Base-by-base conservation (phyloP, 768 basidiomycete species). In the Asterophora parasitica region DNA sequence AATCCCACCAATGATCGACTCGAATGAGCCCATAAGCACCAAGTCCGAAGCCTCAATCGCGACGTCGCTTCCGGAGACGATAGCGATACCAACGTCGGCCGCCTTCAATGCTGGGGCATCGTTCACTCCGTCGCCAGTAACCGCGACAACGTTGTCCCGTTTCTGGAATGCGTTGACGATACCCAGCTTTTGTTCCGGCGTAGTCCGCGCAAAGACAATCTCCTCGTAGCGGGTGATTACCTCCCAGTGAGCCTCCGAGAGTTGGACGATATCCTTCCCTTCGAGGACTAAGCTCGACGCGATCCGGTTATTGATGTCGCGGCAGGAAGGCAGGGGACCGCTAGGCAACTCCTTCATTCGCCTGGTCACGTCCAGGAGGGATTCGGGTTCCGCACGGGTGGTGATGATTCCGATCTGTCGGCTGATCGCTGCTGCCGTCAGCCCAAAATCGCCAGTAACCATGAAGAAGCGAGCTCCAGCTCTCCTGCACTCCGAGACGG, bases 111-210 rank as follows among this genome's bases (percentile, higher is more conserved):
- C 72, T 0, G 77, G 73, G 0, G 71, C 70, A 54, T 78, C 77
- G 45, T 78, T 78, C 17, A 77, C 74, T 34, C 82, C 82, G 51
- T 83, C 81, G 2, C 81, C 81, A 0, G 73, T 72, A 1, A 74
- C 78, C 1, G 77, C 78, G 7, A 80, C 77, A 4, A 74, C 71
- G 47, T 73, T 72, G 4, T 71, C 74, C 1, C 76, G 64, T 4
- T 61, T 56, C 44, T 80, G 77, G 53, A 79, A 67, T 26, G 75
- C 71, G 49, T 75, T 73, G 13, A 82, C 78, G 49, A 82, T 82
- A 11, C 70, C 63, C 52, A 82, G 66, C 55, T 81, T 81, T 59
- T 79, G 78, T 52, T 80, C 75, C 3, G 79, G 78, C 0, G 75
- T 76, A 2, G 76, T 80, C 12, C 79, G 65, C 0, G 78, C 76